These are phyloP conservation scores for Gentiana straminea DNA, from an alignment of 257 asterid genomes.

Conservation along the genomic window DNA sequence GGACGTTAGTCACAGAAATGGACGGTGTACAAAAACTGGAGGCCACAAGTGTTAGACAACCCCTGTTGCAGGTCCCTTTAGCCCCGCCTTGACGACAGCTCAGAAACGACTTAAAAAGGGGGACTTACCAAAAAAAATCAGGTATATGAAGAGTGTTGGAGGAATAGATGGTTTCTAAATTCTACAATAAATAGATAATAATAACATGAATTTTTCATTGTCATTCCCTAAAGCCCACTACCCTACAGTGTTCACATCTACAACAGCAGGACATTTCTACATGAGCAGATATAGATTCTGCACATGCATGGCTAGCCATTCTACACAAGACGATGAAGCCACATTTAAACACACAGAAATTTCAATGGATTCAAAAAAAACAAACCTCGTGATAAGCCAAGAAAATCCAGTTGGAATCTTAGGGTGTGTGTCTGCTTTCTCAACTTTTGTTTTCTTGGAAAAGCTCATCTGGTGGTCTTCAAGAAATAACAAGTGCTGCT, in stretches of 20 bases:
- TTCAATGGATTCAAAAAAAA: background rate
- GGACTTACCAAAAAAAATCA: no score
- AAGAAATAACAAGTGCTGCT: conserved; percentile 6
- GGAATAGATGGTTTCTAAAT: background rate
- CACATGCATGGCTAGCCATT: background rate
- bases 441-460: conserved; percentile 21
- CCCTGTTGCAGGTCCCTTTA: no score
- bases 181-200: no score
- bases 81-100: no score
- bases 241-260: conserved; percentile 1
- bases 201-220: background rate
- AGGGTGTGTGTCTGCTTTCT: conserved; percentile 15
- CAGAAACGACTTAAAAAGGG: no score
- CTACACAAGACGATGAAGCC: conserved; percentile 1
- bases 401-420: conserved; percentile 18
- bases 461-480: conserved; percentile 17
- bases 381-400: background rate
- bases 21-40: no score
- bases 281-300: background rate
- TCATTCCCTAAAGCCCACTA: conserved; percentile 3
- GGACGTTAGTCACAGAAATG: no score
- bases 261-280: background rate
- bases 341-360: background rate
- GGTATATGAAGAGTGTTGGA: conserved; percentile 1
- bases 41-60: no score